Percentiles rank a stretch among this genome's conserved stretches.
Evolutionary conservation across 2,329 filamentous ascomycete genomes (phyloP).

Genomic region (Aureobasidium sp.): DNA sequence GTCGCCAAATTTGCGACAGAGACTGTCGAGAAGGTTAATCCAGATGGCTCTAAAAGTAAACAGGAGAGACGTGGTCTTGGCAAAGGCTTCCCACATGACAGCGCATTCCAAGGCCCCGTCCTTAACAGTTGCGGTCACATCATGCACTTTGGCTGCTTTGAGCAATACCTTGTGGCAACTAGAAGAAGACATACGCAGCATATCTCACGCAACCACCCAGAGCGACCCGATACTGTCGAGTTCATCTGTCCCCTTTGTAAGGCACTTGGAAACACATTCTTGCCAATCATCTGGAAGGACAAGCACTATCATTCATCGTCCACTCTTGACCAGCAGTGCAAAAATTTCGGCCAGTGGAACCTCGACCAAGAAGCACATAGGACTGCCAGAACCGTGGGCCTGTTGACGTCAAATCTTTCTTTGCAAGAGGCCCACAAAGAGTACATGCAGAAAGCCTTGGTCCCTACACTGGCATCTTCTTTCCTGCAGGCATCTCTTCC

Average conservation of each 20-base stretch:
- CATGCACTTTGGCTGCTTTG: slow-evolving; percentile 96
- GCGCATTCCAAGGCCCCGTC: slow-evolving; percentile 62
- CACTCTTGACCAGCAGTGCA: slow-evolving; percentile 44
- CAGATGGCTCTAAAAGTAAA: slow-evolving; percentile 60
- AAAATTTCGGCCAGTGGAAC: slow-evolving; percentile 62
- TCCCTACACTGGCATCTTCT: not conserved
- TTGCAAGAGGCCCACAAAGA: not conserved
- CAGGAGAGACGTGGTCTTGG: slow-evolving; percentile 75
- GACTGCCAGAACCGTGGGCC: not conserved
- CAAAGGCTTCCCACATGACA: slow-evolving; percentile 69
- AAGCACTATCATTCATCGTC: slow-evolving; percentile 78
- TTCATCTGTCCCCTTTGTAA: slow-evolving; percentile 97
- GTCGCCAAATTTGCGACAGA: slow-evolving; percentile 80
- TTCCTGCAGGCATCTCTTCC: not conserved
- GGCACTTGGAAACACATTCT: slow-evolving; percentile 85
- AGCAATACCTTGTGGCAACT: slow-evolving; percentile 80
- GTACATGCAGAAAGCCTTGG: slow-evolving; percentile 5
- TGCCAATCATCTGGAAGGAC: slow-evolving; percentile 92
- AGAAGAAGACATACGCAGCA: slow-evolving; percentile 78
- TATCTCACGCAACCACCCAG: slow-evolving; percentile 89
- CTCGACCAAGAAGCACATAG: slow-evolving; percentile 15
- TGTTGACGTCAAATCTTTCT: not conserved
- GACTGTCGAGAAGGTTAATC: slow-evolving; percentile 65
- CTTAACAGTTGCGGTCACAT: slow-evolving; percentile 93
- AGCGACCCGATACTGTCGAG: slow-evolving; percentile 68